These are phyloP conservation scores for Penicillium flavigenum DNA, from an alignment of 495 filamentous ascomycete genomes.

Conservation along the genomic window DNA sequence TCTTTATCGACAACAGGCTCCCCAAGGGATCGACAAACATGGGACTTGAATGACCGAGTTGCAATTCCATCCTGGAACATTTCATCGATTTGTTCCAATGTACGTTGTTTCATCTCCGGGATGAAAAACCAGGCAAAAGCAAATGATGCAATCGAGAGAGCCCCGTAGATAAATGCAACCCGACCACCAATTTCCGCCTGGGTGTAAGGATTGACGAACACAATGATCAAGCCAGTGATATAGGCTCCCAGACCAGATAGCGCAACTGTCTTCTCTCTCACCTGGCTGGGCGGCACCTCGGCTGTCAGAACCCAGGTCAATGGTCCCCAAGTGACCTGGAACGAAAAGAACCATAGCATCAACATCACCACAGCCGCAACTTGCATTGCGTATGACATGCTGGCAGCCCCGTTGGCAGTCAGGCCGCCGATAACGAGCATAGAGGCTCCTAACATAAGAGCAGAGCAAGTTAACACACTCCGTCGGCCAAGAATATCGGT, in stretches of 20 bases:
- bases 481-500: background rate
- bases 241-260: background rate
- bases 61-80: background rate
- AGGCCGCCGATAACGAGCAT: background rate
- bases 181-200: background rate
- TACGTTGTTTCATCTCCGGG: background rate
- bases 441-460: background rate
- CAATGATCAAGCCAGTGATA: background rate
- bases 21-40: background rate
- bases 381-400: background rate
- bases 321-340: background rate
- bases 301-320: background rate
- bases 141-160: background rate
- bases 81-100: background rate
- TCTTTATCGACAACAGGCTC: background rate
- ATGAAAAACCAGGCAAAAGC: background rate
- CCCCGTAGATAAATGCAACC: background rate
- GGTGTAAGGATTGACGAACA: background rate
- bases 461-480: background rate
- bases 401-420: background rate
- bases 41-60: conserved; percentile 1
- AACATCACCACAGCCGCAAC: background rate
- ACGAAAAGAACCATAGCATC: background rate
- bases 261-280: background rate
- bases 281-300: background rate